Conservation (phyloP, 352 stramenopile species). For the Paralagenidium karlingii region DNA sequence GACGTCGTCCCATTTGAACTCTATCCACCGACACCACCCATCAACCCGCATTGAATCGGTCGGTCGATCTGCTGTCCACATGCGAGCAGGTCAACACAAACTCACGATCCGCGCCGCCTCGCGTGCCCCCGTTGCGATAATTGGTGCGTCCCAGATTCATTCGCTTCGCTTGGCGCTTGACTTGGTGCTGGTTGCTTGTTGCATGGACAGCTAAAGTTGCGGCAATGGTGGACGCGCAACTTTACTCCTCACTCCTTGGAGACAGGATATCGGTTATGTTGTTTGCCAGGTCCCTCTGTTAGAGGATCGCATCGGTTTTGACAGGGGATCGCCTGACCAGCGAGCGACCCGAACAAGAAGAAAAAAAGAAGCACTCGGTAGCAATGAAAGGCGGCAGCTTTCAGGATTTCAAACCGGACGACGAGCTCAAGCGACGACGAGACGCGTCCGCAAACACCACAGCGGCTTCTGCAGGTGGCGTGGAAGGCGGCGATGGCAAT, state of each 20-base stretch:
- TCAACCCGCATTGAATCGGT: not conserved
- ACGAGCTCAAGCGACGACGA: slow-evolving; percentile 2
- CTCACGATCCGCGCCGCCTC: slow-evolving; percentile 76
- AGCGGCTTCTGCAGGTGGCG: slow-evolving; percentile 5
- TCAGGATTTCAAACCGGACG: slow-evolving; percentile 9
- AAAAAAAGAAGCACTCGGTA: too few species aligned
- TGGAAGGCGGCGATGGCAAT: not conserved
- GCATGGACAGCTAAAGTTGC: too few species aligned
- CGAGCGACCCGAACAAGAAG: too few species aligned
- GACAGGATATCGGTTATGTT: too few species aligned
- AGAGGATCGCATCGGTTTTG: too few species aligned
- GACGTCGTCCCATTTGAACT: slow-evolving; percentile 91
- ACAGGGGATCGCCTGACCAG: too few species aligned
- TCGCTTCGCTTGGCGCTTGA: too few species aligned
- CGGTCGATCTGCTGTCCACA: not conserved
- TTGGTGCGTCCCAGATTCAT: slow-evolving; percentile 83
- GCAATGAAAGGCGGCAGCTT: slow-evolving; percentile 27
- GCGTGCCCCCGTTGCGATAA: slow-evolving; percentile 78
- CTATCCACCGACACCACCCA: slow-evolving; percentile 14
- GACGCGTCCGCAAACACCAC: slow-evolving; percentile 7
- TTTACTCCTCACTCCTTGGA: too few species aligned
- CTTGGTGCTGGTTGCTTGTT: too few species aligned
- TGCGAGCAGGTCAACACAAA: too few species aligned
- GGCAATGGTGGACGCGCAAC: too few species aligned
- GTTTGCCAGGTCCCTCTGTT: too few species aligned